phyloP scores from a whole-genome alignment of 768 basidiomycete genomes.

The Lentinus tigrinus region DNA sequence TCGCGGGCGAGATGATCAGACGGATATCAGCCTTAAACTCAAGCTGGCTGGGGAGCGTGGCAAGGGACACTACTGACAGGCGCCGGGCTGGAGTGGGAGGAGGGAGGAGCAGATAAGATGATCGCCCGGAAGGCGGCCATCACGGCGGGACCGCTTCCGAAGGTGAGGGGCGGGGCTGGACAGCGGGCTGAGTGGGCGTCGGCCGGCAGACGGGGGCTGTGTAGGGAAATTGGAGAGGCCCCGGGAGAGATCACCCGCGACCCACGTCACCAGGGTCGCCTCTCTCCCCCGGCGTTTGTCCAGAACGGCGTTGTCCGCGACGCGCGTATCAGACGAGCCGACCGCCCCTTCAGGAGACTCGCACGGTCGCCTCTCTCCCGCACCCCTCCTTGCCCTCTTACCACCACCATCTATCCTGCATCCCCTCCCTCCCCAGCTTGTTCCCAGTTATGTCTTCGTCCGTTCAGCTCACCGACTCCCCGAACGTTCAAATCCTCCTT shows the following conservation, averaged over 20 bases:
- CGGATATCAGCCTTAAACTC: not conserved
- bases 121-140: not conserved
- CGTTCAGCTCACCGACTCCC: too few relatives aligned
- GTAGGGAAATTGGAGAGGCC: not conserved
- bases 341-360: not conserved
- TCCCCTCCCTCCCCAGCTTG: too few relatives aligned
- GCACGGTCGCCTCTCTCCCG: too few relatives aligned
- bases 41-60: not conserved
- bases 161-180: too few relatives aligned
- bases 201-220: not conserved
- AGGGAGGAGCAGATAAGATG: not conserved
- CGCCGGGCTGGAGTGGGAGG: too few relatives aligned
- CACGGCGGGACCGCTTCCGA: not conserved
- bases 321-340: not conserved
- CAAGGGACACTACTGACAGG: not conserved
- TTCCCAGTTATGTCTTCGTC: too few relatives aligned
- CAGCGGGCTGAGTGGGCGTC: not conserved
- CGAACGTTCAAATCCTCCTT: too few relatives aligned
- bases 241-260: not conserved
- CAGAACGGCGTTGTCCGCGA: not conserved
- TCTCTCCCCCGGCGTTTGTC: not conserved
- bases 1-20: not conserved
- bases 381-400: not conserved
- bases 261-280: not conserved
- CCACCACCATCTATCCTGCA: too few relatives aligned